Evolutionary conservation across 768 basidiomycete genomes (phyloP).

Genomic region (Russula brevipes): DNA sequence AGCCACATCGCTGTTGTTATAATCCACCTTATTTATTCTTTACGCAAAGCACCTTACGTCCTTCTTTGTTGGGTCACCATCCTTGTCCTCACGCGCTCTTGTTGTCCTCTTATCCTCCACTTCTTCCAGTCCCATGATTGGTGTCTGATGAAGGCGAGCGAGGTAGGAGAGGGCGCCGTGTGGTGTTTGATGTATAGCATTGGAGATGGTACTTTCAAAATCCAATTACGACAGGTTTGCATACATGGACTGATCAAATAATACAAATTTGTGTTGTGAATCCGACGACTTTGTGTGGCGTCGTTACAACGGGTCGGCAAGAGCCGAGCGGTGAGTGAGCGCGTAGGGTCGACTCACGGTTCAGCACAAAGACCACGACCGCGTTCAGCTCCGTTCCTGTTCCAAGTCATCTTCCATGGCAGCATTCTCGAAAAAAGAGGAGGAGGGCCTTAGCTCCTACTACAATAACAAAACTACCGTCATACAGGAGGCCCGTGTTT

Average conservation of each 20-base stretch:
- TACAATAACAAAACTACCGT: conserved; percentile 98
- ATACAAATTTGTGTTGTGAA: no score
- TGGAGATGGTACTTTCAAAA: conserved; percentile 6
- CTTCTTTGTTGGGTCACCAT: conserved; percentile 18
- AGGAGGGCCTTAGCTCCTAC: conserved; percentile 89
- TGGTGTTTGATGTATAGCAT: conserved; percentile 30
- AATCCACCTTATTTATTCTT: conserved; percentile 19
- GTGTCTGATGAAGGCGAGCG: conserved; percentile 49
- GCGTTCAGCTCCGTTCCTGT: not conserved
- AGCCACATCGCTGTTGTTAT: conserved; percentile 20
- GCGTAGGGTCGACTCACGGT: not conserved
- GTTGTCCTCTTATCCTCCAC: conserved; percentile 69
- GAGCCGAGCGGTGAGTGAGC: not conserved
- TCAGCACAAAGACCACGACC: conserved; percentile 1
- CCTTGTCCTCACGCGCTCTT: conserved; percentile 32
- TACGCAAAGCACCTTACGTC: conserved; percentile 20
- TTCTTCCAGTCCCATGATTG: conserved; percentile 35
- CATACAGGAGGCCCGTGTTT: conserved; percentile 96
- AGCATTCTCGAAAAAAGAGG: conserved; percentile 92
- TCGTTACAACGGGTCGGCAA: conserved; percentile 1
- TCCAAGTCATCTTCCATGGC: conserved; percentile 44
- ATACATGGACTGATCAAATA: not conserved
- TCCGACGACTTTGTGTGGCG: no score
- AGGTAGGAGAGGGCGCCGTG: conserved; percentile 70
- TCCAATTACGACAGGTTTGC: conserved; percentile 4